Evolutionary conservation across 805 yeast genomes (phyloP).

Genomic region (Jamesozyma piceae): DNA sequence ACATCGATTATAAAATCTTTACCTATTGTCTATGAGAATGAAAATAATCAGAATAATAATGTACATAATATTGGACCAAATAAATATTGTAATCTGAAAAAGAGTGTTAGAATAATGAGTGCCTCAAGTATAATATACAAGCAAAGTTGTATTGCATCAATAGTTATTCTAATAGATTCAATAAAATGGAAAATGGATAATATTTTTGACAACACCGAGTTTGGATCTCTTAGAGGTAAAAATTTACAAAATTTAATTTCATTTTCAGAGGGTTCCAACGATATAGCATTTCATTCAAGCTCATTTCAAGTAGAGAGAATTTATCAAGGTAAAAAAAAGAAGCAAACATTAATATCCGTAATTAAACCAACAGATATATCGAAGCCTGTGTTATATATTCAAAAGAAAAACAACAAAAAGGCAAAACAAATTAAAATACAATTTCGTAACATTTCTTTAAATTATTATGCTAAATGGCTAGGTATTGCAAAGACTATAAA

Average conservation of each 20-base stretch:
- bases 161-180: slow-evolving; percentile 10
- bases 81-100: slow-evolving; percentile 9
- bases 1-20: no score
- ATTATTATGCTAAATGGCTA: slow-evolving; percentile 57
- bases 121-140: slow-evolving; percentile 19
- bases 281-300: slow-evolving; percentile 11
- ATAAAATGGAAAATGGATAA: slow-evolving; percentile 9
- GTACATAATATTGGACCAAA: neutral
- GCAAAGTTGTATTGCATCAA: slow-evolving; percentile 12
- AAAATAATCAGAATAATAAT: neutral
- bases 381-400: slow-evolving; percentile 36
- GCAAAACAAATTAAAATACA: slow-evolving; percentile 31
- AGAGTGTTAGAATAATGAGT: slow-evolving; percentile 22
- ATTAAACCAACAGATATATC: slow-evolving; percentile 31
- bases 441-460: slow-evolving; percentile 40
- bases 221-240: slow-evolving; percentile 14
- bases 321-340: neutral
- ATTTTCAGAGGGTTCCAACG: slow-evolving; percentile 7
- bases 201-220: slow-evolving; percentile 6
- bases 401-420: slow-evolving; percentile 28
- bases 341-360: slow-evolving; percentile 28
- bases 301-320: slow-evolving; percentile 9
- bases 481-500: slow-evolving; percentile 7
- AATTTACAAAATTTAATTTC: slow-evolving; percentile 9
- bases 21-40: no score